These are phyloP conservation scores for Pythium brachiatum DNA, from an alignment of 352 stramenopile species.

Conservation along the genomic window DNA sequence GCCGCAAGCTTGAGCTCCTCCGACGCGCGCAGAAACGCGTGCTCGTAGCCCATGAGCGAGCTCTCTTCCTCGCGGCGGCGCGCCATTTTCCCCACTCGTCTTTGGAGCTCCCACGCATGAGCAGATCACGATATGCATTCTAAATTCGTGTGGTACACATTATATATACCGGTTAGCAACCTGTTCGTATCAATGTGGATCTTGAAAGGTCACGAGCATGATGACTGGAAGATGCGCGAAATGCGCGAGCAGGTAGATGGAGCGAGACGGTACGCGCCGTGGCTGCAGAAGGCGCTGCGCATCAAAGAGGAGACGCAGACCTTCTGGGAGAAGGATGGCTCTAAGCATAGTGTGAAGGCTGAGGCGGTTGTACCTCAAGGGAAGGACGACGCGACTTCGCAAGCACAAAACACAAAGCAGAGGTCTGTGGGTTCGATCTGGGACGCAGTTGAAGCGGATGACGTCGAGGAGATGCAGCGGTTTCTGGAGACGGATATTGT, in stretches of 20 bases:
- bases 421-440: constrained; percentile 27
- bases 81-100: constrained; percentile 1
- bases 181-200: constrained; percentile 7
- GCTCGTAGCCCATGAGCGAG: constrained; percentile 44
- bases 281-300: constrained; percentile 40
- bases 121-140: constrained; percentile 15
- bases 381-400: not conserved
- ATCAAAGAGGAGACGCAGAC: constrained; percentile 19
- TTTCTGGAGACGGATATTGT: constrained; percentile 32
- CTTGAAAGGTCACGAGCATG: constrained; percentile 11
- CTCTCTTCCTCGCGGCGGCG: constrained; percentile 39
- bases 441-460: constrained; percentile 39
- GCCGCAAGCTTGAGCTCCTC: constrained; percentile 36
- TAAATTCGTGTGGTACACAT: constrained; percentile 13
- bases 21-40: constrained; percentile 48
- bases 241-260: not conserved
- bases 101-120: not conserved
- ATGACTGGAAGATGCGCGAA: not conserved
- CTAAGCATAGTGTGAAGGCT: not conserved
- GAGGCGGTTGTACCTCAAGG: not conserved
- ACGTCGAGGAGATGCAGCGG: constrained; percentile 17
- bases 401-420: constrained; percentile 8
- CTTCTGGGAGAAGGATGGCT: constrained; percentile 12
- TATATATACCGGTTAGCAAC: not conserved
- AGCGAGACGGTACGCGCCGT: constrained; percentile 51